Evolutionary conservation across 352 stramenopile genomes (phyloP).

Genomic region (Phytophthora sansomeana): DNA sequence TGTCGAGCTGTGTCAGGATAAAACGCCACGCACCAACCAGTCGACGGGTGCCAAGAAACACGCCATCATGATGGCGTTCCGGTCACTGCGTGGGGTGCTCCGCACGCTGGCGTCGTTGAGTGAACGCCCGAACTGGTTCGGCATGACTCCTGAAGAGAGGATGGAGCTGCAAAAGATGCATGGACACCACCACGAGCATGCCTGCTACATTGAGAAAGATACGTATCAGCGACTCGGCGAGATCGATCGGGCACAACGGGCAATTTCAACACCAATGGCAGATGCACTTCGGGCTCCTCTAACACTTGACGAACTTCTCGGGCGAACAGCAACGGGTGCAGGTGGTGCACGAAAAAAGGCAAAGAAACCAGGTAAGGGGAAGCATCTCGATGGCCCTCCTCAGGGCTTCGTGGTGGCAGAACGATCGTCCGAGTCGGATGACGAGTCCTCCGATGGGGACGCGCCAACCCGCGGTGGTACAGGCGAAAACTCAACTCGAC

Average conservation of each 20-base stretch:
- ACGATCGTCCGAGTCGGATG: conserved; percentile 20
- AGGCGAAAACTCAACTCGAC: conserved; percentile 27
- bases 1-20: conserved; percentile 34
- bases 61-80: conserved; percentile 44
- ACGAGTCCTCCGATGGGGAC: conserved; percentile 8
- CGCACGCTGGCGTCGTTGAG: conserved; percentile 36
- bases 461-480: conserved; percentile 16
- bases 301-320: conserved; percentile 30
- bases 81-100: conserved; percentile 38
- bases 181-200: conserved; percentile 44
- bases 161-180: conserved; percentile 45
- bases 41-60: conserved; percentile 45
- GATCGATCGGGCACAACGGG: conserved; percentile 39
- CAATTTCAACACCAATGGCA: conserved; percentile 24
- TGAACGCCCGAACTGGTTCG: conserved; percentile 50
- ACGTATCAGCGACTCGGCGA: conserved; percentile 36
- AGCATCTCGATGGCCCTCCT: conserved; percentile 20
- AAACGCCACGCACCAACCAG: conserved; percentile 35
- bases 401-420: conserved; percentile 29
- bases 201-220: conserved; percentile 43
- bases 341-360: conserved; percentile 20
- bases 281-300: conserved; percentile 27
- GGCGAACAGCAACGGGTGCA: conserved; percentile 18
- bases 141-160: conserved; percentile 41
- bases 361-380: conserved; percentile 21